Base-by-base conservation (phyloP, 2,329 filamentous ascomycete genomes). In the Pyrenophora seminiperda region DNA sequence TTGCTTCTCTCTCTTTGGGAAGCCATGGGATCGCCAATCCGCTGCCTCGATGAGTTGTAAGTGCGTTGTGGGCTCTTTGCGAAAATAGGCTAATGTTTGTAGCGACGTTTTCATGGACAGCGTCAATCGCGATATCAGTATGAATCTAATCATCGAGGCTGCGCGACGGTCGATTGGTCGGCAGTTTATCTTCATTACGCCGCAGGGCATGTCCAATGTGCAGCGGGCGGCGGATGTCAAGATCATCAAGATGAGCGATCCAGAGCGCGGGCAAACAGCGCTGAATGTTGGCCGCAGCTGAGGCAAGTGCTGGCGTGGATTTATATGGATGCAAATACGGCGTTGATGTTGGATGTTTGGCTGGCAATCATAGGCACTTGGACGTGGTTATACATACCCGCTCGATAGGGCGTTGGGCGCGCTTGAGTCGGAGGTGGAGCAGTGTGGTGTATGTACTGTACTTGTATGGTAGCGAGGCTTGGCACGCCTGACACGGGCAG, bases 101-200 rank as follows among this genome's bases (percentile, higher is more conserved):
- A 82, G 79, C 68, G 94, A 99, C 71, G 94, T 99, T 24, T 99
- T 97, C 79, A 99, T 99, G 94, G 94, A 99, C 74, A 91, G 88
- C 61, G 90, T 97, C 51, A 99, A 99, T 73, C 86, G 94, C 53
- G 90, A 89, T 47, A 89, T 95, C 62, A 95, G 90, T 69, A 96
- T 96, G 63, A 89, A 89, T 56, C 91, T 99, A 88, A 89, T 99
- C 73, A 91, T 97, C 62, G 82, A 85, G 51, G 90, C 91, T 14
- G 94, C 94, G 30, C 84, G 94, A 63, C 84, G 89, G 22, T 90
- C 90, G 1, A 87, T 94, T n/a, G 91, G 91, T 19, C 84, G 91
- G 54, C 94, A 99, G 71, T 99, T 95, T 67, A 92, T 99, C 58
- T 83, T 99, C 47, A 99, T 99, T 70, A 97, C 93, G 2, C 94